Evolutionary conservation across 352 stramenopile species (phyloP).

Genomic region (Pelagophyceae sp.): DNA sequence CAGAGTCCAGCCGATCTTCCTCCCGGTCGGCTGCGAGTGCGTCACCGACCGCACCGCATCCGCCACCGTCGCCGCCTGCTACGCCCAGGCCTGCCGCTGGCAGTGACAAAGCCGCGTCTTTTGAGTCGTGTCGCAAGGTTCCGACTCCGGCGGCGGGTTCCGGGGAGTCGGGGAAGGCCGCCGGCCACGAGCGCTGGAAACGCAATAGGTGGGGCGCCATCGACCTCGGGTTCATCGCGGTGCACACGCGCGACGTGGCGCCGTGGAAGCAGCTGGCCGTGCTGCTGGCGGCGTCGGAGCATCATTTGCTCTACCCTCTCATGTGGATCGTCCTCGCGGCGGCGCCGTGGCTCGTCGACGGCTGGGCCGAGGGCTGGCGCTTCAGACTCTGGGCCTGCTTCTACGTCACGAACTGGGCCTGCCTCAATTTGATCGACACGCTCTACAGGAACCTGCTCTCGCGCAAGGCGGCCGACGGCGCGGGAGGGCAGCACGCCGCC

Average conservation of each 20-base stretch:
- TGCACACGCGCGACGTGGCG: neutral
- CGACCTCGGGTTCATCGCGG: conserved; percentile 16
- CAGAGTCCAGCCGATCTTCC: conserved; percentile 4
- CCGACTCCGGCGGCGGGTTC: no score
- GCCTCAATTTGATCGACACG: conserved; percentile 1
- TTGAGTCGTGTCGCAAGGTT: no score
- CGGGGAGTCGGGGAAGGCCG: no score
- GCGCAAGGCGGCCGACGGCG: neutral
- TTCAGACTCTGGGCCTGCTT: conserved; percentile 8
- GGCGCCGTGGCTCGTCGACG: conserved; percentile 15
- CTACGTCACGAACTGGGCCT: conserved; percentile 1
- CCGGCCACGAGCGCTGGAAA: no score
- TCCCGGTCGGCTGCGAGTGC: conserved; percentile 13
- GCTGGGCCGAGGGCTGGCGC: conserved; percentile 14
- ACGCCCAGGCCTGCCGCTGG: conserved; percentile 3
- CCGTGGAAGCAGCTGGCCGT: neutral
- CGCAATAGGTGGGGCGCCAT: conserved; percentile 22
- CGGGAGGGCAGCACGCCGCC: neutral
- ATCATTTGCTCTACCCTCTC: conserved; percentile 17
- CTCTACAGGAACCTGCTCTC: neutral
- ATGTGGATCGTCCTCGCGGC: conserved; percentile 19
- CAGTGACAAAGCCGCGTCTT: no score
- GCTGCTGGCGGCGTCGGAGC: neutral
- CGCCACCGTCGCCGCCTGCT: neutral
- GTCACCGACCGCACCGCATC: neutral